These are phyloP conservation scores for Eucalyptus sp. DNA, from an alignment of 345 rosid genomes.

Conservation along the genomic window DNA sequence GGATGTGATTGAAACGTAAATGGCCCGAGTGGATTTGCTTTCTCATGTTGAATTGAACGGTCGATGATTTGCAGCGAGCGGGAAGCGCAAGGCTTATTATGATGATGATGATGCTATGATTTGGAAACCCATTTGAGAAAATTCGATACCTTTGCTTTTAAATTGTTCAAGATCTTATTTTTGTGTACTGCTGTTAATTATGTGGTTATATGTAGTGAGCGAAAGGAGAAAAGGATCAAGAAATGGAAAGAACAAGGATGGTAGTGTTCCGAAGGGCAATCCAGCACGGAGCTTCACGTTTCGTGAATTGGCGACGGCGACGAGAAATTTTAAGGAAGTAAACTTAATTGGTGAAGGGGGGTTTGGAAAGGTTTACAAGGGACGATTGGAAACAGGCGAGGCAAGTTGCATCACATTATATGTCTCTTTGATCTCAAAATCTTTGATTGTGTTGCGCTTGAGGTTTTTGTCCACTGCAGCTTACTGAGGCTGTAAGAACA, in stretches of 20 bases:
- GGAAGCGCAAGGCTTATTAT: constrained; percentile 5
- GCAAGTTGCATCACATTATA: constrained; percentile 12
- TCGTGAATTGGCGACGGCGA: constrained; percentile 62
- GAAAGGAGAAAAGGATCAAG: background rate
- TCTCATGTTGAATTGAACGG: background rate
- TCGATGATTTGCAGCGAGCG: constrained; percentile 4
- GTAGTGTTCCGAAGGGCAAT: constrained; percentile 4
- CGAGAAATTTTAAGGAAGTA: constrained; percentile 57
- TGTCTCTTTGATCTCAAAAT: background rate
- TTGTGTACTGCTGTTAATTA: background rate
- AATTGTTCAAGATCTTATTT: background rate
- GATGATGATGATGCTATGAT: constrained; percentile 14
- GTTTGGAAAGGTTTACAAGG: constrained; percentile 89
- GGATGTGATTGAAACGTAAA: background rate
- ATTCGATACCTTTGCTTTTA: background rate
- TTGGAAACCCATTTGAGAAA: background rate
- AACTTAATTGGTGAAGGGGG: constrained; percentile 97
- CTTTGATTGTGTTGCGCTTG: background rate
- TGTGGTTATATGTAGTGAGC: background rate
- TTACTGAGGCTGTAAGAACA: background rate
- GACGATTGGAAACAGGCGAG: constrained; percentile 68
- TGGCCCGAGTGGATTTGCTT: background rate
- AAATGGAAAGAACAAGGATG: constrained; percentile 10
- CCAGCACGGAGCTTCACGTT: constrained; percentile 85
- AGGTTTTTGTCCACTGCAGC: background rate